A percentile compares a stretch with the other conserved stretches of the same genome.
Conservation (phyloP, 345 rosid genomes). For the Erodium maritimum region DNA sequence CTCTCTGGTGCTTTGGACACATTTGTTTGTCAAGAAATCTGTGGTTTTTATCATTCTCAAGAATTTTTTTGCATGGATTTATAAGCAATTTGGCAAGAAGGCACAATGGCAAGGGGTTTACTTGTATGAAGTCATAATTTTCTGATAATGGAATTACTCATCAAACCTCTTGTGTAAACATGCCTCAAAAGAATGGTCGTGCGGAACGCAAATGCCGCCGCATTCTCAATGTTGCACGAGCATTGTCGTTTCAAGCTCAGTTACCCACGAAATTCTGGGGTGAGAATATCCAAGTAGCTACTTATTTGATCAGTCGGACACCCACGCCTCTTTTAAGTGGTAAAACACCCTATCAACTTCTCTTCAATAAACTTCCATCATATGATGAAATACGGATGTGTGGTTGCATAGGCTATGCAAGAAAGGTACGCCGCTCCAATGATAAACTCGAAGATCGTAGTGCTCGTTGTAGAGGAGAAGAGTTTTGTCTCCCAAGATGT, state of each 20-base stretch:
- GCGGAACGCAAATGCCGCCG: not conserved
- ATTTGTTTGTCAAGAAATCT: constrained; percentile 7
- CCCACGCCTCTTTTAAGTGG: not conserved
- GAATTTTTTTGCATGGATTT: not conserved
- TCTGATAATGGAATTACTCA: not conserved
- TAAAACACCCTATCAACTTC: not conserved
- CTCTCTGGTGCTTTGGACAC: constrained; percentile 3
- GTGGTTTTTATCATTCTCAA: not conserved
- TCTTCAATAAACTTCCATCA: not conserved
- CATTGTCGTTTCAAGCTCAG: not conserved
- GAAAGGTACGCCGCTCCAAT: too few relatives aligned
- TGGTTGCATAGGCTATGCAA: too few relatives aligned
- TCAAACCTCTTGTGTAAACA: too few relatives aligned
- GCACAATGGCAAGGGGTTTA: constrained; percentile 9
- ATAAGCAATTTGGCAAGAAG: not conserved
- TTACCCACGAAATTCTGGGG: not conserved
- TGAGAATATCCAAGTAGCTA: not conserved
- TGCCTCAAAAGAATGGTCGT: too few relatives aligned
- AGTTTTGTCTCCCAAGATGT: too few relatives aligned
- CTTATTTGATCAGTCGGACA: not conserved
- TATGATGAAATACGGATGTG: too few relatives aligned
- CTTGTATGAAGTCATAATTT: not conserved
- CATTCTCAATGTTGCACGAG: not conserved
- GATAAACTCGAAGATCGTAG: too few relatives aligned
- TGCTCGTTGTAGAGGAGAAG: too few relatives aligned